Percentiles rank a stretch among this genome's conserved stretches.
phyloP scores from a whole-genome alignment of 2,329 filamentous ascomycete genomes.

The Botrytis fabae region DNA sequence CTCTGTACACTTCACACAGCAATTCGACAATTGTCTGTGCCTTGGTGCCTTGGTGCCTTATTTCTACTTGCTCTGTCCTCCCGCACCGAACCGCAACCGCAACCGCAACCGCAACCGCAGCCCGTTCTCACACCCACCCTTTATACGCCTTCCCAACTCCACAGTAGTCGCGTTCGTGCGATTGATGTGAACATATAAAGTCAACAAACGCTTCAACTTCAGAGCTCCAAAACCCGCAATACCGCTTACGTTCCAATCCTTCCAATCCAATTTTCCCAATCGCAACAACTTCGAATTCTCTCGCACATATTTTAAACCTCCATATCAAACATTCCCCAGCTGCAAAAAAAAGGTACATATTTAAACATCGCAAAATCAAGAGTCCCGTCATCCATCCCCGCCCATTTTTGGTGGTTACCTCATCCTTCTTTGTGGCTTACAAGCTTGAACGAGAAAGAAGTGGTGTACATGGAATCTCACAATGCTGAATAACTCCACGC shows the following conservation, averaged over 20 bases:
- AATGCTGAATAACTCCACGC: slow-evolving; percentile 38
- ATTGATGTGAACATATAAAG: slow-evolving; percentile 3
- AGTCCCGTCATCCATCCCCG: not conserved
- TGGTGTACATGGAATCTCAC: slow-evolving; percentile 36
- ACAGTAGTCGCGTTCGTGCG: not conserved
- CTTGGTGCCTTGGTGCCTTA: not conserved
- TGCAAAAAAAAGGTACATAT: slow-evolving; percentile 12
- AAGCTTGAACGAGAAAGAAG: slow-evolving; percentile 9
- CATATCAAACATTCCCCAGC: not conserved
- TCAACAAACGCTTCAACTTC: slow-evolving; percentile 6
- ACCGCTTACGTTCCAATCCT: not conserved
- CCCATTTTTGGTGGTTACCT: not conserved
- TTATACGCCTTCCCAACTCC: not conserved
- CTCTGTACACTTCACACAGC: not conserved
- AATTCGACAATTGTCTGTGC: too few species aligned
- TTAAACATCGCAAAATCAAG: slow-evolving; percentile 1
- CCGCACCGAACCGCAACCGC: not conserved
- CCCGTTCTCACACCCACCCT: not conserved
- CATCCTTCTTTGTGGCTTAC: slow-evolving; percentile 15
- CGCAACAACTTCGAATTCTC: not conserved
- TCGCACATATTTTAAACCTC: slow-evolving; percentile 2
- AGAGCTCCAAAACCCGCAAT: not conserved
- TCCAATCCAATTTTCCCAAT: not conserved
- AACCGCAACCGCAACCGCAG: not conserved
- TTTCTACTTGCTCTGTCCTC: not conserved